Conservation (phyloP, 345 rosid genomes). For the Eutrema japonicum region DNA sequence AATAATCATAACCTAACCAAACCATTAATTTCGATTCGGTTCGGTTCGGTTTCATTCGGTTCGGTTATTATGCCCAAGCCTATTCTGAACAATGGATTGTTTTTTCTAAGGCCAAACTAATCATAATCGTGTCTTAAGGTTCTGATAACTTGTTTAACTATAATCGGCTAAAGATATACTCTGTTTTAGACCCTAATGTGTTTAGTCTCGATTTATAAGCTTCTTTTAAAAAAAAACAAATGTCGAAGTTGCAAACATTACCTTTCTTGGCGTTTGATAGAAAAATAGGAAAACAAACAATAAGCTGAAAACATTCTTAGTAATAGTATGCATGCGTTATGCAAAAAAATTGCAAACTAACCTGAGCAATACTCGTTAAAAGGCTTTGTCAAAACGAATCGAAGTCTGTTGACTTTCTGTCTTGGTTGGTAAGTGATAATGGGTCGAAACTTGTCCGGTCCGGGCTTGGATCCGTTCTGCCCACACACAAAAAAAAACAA, state of each 20-base stretch:
- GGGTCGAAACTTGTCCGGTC: not conserved
- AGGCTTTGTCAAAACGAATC: not conserved
- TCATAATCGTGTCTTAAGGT: too few species aligned
- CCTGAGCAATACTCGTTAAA: too few species aligned
- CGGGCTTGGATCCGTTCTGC: not conserved
- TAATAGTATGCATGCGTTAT: too few species aligned
- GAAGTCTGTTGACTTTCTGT: not conserved
- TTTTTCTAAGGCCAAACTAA: not conserved
- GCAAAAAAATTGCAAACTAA: too few species aligned
- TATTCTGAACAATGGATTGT: not conserved
- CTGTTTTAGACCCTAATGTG: not conserved
- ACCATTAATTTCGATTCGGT: too few species aligned
- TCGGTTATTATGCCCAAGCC: too few species aligned
- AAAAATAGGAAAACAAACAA: too few species aligned
- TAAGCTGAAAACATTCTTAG: too few species aligned
- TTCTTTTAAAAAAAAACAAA: not conserved
- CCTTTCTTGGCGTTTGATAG: too few species aligned
- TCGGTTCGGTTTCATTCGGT: too few species aligned
- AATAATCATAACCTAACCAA: too few species aligned
- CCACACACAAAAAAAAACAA: not conserved
- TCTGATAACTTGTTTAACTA: not conserved
- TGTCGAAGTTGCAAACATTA: too few species aligned
- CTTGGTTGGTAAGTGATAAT: not conserved
- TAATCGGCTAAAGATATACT: not conserved
- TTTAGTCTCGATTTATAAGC: not conserved